Evolutionary conservation across 495 filamentous ascomycete genomes (phyloP), one percentile per base, ranked within the genome.

Genomic region (Xylaria castorea): DNA sequence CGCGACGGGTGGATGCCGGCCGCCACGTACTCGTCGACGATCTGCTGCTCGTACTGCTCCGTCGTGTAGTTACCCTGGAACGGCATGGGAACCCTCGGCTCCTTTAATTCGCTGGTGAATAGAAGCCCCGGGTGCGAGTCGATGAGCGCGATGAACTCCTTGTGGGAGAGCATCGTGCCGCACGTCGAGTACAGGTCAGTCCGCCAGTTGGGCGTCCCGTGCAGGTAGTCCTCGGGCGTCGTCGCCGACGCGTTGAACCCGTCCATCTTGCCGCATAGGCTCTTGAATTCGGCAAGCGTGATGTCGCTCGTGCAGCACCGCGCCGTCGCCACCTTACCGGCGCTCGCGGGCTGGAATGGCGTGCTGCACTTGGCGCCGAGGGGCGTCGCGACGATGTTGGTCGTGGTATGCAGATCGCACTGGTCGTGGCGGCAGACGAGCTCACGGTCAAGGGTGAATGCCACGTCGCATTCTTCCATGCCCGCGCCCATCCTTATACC

Each of bases 301-400:
- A 91, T 89, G 74, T 91, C 89, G 55, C 83, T 86, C 2, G 89
- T 91, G 84, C 89, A 91, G 84, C 89, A 91, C 12, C 81, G 84
- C 5, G 88, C 89, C 0, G 74, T 82, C 0, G 89, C 89, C 0
- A 78, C 53, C 7, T 69, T 74, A 32, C 80, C 80, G 51, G 80
- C 72, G 0, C 55, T 25, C 22, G 87, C 87, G 11, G 89, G 87
- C 34, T 77, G 79, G 78, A 91, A 91, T 2, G 88, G 88, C 8
- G 76, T 78, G n/a, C 87, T 89, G 81, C 89, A 91, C 74, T 91
- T 91, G 40, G 83, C 81, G 16, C 85, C 86, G 22, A 91, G 84
- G 7, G 85, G 82, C n/a, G 88, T 86, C 36, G 81, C 77, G 53
- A 91, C 84, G 78, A 91, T 88, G 80, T 91, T 87, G 73, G 89